A percentile compares a stretch with the other conserved stretches of the same genome.
These are phyloP conservation scores for Penicillium paradoxum DNA, from an alignment of 495 filamentous ascomycete genomes.

Conservation along the genomic window DNA sequence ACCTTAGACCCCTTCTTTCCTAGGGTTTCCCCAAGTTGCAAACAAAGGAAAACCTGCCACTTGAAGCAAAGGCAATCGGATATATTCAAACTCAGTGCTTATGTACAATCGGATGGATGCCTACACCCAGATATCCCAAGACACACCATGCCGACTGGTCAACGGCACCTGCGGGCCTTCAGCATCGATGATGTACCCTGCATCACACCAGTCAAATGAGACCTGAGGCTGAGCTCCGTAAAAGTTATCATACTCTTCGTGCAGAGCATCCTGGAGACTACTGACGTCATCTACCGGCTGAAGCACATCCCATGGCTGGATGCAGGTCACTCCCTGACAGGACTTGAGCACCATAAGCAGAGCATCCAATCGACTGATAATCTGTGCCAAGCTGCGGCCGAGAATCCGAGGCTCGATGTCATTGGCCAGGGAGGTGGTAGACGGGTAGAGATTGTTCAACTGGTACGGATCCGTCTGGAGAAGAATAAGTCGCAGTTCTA, in stretches of 20 bases:
- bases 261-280: conserved; percentile 38
- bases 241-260: conserved; percentile 49
- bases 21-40: conserved; percentile 44
- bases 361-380: conserved; percentile 52
- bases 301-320: conserved; percentile 54
- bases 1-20: conserved; percentile 50
- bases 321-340: conserved; percentile 53
- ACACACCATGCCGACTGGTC: conserved; percentile 27
- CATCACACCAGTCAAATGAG: conserved; percentile 53
- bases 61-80: too few relatives aligned
- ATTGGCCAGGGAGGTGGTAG: conserved; percentile 10
- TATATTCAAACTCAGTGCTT: background rate
- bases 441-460: conserved; percentile 53
- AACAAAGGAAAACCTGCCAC: conserved; percentile 44
- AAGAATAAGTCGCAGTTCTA: background rate
- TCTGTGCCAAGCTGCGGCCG: conserved; percentile 39
- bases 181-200: conserved; percentile 54
- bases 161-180: conserved; percentile 52
- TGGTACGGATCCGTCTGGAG: conserved; percentile 55
- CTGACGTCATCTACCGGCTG: conserved; percentile 46
- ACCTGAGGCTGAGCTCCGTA: conserved; percentile 50
- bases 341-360: conserved; percentile 61
- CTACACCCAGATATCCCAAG: conserved; percentile 34
- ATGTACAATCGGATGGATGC: background rate
- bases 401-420: conserved; percentile 27